phyloP scores from a whole-genome alignment of 2,329 filamentous ascomycete species.

The Cercospora citrullina region DNA sequence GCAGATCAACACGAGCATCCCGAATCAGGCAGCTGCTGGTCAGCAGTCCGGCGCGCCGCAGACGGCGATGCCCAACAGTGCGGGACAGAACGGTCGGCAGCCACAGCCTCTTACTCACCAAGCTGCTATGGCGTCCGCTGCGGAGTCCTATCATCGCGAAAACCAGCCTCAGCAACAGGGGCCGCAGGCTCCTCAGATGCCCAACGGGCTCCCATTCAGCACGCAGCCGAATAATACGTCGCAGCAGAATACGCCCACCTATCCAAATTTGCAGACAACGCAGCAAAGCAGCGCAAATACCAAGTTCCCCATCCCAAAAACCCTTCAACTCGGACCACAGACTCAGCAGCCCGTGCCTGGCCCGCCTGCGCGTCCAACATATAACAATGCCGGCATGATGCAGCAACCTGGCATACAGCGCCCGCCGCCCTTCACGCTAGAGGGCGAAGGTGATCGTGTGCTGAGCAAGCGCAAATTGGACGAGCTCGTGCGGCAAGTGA shows the following conservation, averaged over 20 bases:
- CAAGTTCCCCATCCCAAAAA: conserved; percentile 83
- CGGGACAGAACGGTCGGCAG: conserved; percentile 27
- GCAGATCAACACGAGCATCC: conserved; percentile 22
- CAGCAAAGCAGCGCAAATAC: conserved; percentile 46
- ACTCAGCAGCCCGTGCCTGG: conserved; percentile 73
- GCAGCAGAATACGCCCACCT: conserved; percentile 31
- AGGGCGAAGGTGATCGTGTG: conserved; percentile 87
- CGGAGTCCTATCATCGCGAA: conserved; percentile 19
- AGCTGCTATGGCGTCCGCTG: conserved; percentile 46
- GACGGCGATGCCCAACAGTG: conserved; percentile 25
- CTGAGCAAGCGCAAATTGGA: conserved; percentile 98
- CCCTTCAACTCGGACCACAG: conserved; percentile 69
- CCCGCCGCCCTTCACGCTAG: conserved; percentile 79
- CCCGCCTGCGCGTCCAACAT: conserved; percentile 74
- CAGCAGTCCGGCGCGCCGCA: conserved; percentile 25
- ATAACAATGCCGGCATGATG: conserved; percentile 82
- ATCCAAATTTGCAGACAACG: conserved; percentile 30
- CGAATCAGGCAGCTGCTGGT: conserved; percentile 26
- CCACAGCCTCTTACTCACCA: conserved; percentile 45
- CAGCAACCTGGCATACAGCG: conserved; percentile 82
- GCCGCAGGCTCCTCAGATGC: conserved; percentile 26
- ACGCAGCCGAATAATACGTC: conserved; percentile 24
- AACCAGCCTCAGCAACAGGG: conserved; percentile 25
- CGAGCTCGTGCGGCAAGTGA: conserved; percentile 90
- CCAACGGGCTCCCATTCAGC: conserved; percentile 31